These are phyloP conservation scores for Populus hybrid DNA, from an alignment of 441 rosid species.

Conservation along the genomic window DNA sequence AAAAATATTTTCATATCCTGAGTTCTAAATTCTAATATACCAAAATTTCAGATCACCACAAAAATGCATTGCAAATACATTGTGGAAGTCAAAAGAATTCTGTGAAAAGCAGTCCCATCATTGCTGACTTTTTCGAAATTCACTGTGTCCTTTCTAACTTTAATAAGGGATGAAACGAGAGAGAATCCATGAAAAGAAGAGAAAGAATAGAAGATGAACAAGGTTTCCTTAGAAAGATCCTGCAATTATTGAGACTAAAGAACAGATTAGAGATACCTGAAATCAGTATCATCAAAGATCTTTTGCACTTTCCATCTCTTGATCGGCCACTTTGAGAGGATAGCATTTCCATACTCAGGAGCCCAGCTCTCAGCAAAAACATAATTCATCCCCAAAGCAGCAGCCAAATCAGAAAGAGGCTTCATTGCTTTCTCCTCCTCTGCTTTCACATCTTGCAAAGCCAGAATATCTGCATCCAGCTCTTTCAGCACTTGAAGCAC, in stretches of 20 bases:
- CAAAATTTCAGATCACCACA: too few species aligned
- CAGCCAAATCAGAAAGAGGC: slow-evolving; percentile 87
- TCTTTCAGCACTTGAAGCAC: slow-evolving; percentile 73
- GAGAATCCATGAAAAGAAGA: background rate
- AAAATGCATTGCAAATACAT: too few species aligned
- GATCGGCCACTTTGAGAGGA: slow-evolving; percentile 87
- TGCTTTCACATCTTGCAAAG: slow-evolving; percentile 94
- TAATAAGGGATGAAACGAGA: background rate
- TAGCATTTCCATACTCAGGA: slow-evolving; percentile 95
- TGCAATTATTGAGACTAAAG: background rate
- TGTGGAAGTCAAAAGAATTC: background rate
- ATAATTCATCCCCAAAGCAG: slow-evolving; percentile 76
- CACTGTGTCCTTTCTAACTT: background rate
- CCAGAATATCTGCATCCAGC: slow-evolving; percentile 75
- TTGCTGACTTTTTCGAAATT: slow-evolving; percentile 24
- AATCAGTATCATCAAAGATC: slow-evolving; percentile 82
- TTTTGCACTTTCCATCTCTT: slow-evolving; percentile 59
- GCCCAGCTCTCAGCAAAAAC: slow-evolving; percentile 99
- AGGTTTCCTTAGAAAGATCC: background rate
- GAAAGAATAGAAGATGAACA: background rate
- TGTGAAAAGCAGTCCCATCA: slow-evolving; percentile 9
- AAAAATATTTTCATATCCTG: background rate
- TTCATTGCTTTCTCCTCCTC: slow-evolving; percentile 89
- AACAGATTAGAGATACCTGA: slow-evolving; percentile 44
- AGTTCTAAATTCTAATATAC: too few species aligned